These are phyloP conservation scores for Athelia sp. DNA, from an alignment of 1,284 basidiomycete genomes.

Conservation along the genomic window DNA sequence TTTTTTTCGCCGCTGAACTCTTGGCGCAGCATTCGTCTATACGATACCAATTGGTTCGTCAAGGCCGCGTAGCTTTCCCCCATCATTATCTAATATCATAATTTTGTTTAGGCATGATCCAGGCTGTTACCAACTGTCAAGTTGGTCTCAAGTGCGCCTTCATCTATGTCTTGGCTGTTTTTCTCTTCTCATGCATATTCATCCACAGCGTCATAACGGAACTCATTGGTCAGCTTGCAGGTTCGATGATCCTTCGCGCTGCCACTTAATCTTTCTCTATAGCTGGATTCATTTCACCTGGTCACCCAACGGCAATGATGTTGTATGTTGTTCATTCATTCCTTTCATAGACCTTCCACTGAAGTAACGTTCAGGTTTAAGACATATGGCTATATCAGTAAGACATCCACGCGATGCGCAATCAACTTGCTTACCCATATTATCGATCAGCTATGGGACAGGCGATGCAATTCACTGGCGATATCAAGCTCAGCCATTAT, in stretches of 20 bases:
- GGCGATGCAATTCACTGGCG: constrained; percentile 36
- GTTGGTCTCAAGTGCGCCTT: constrained; percentile 25
- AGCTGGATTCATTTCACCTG: constrained; percentile 49
- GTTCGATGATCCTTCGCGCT: too few species aligned
- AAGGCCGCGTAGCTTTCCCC: too few species aligned
- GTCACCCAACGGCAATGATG: constrained; percentile 35
- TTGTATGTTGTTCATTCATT: constrained; percentile 11
- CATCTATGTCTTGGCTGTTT: background rate
- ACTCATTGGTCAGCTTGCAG: constrained; percentile 12
- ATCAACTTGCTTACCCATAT: too few species aligned
- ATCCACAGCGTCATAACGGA: constrained; percentile 26
- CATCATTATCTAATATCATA: too few species aligned
- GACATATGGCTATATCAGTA: constrained; percentile 30
- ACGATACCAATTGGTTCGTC: constrained; percentile 35
- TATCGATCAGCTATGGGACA: background rate
- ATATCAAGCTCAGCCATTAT: constrained; percentile 45
- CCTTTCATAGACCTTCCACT: background rate
- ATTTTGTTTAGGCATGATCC: constrained; percentile 44
- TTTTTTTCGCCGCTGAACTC: too few species aligned
- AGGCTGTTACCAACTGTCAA: constrained; percentile 38
- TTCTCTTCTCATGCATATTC: background rate
- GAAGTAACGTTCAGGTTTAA: constrained; percentile 21
- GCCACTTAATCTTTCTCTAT: constrained; percentile 20
- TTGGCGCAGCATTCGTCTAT: constrained; percentile 30
- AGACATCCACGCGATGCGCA: constrained; percentile 20